Conservation (phyloP, 73 alveolate species). For the Tetrahymena borealis region DNA sequence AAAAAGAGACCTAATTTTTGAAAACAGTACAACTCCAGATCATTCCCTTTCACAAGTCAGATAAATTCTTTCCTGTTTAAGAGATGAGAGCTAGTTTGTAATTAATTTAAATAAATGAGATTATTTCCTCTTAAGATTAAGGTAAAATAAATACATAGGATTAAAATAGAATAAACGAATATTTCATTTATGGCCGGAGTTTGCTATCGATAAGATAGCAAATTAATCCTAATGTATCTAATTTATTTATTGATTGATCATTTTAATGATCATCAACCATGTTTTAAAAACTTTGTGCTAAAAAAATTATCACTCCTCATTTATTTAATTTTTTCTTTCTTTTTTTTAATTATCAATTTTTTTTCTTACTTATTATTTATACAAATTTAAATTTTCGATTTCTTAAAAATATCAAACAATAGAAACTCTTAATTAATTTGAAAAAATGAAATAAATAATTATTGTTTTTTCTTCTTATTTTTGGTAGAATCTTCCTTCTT, state of each 20-base stretch:
- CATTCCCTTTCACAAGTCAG: neutral
- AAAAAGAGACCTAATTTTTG: neutral
- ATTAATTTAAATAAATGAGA: neutral
- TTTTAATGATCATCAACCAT: neutral
- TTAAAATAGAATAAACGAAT: neutral
- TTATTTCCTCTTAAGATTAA: neutral
- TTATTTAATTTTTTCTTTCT: neutral
- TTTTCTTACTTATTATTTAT: too few species aligned
- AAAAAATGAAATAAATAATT: too few species aligned
- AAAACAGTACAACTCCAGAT: neutral
- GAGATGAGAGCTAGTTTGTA: neutral
- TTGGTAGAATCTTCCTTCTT: too few species aligned
- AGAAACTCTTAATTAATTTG: too few species aligned
- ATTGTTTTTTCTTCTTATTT: too few species aligned
- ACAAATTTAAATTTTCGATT: too few species aligned
- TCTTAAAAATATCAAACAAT: too few species aligned
- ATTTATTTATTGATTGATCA: neutral
- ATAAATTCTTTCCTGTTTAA: neutral
- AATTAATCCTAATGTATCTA: neutral
- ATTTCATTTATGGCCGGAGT: neutral
- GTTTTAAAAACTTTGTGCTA: neutral
- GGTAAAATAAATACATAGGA: neutral
- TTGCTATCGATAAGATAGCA: neutral
- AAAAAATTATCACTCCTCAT: neutral
- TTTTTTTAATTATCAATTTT: neutral